Base-by-base conservation (phyloP, 2,329 filamentous ascomycete genomes). In the Colletotrichum musae region DNA sequence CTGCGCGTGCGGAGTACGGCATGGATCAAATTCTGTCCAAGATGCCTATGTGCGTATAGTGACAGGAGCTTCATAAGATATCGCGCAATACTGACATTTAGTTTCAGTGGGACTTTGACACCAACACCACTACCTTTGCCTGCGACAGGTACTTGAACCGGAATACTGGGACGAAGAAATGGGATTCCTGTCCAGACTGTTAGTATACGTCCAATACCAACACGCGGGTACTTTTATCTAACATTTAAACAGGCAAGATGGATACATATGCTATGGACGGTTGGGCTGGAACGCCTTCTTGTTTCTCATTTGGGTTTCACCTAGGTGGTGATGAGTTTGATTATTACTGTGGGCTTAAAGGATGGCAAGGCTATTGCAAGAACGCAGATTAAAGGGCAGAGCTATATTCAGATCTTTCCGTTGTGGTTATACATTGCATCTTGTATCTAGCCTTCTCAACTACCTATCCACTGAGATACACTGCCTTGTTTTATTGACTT, bases 241-340 rank as follows among this genome's bases (percentile, higher is more conserved):
- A 39, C 24, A 4, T 15, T n/a, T 2, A 12, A 3, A 24, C 15
- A 60, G 58, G 47, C 32, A 41, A 51, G 2, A 60, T 60, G 58
- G 58, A 60, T 4, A 28, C 32, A 15, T 15, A 41, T 7, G 13
- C 7, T n/a, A 28, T 51, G 32, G 58, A 43, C 28, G 15, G 15
- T 32, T 32, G 28, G 10, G 3, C 12, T 10, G 48, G 32, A 26
- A 60, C 18, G 41, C 18, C 16, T 12, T 10, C 50, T 6, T 61
- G 48, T 21, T 61, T 53, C 21, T 61, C 58, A 1, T 61, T 45
- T 12, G n/a, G 16, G 16, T 53, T 15, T 7, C 58, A 61, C 18
- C 6, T 61, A 7, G 48, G 58, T 15, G 58, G 58, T 12, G 58
- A 61, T 18, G 58, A 61, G 24, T 61, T 61, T 53, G 58, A 61